These are phyloP conservation scores for Phaeotremella fagi DNA, from an alignment of 768 basidiomycete species.

Conservation along the genomic window DNA sequence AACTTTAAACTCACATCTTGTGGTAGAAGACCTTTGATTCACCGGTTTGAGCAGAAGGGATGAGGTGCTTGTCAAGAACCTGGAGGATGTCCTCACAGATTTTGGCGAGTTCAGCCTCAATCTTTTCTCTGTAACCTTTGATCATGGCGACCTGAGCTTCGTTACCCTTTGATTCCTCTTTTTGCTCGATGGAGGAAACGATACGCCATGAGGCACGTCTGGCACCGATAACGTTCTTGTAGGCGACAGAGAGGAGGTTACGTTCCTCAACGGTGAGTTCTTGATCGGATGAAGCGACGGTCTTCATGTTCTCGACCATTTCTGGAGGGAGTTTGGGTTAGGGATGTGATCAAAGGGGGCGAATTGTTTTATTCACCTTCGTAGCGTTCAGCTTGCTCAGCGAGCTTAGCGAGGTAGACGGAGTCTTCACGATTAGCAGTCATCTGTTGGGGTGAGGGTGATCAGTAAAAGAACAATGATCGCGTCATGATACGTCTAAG, in stretches of 20 bases:
- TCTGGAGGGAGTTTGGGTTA: constrained; percentile 53
- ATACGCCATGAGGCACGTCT: constrained; percentile 98
- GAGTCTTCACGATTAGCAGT: constrained; percentile 82
- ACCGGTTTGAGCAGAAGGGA: constrained; percentile 87
- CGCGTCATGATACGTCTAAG: too few species aligned
- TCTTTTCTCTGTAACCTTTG: constrained; percentile 96
- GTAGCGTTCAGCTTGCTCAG: constrained; percentile 99
- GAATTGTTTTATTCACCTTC: constrained; percentile 71
- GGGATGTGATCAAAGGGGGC: background rate
- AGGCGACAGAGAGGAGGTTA: constrained; percentile 93
- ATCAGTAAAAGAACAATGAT: too few species aligned
- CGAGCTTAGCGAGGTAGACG: constrained; percentile 99
- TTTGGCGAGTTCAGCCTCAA: constrained; percentile 91
- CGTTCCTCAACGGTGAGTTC: constrained; percentile 98
- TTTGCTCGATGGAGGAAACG: constrained; percentile 97
- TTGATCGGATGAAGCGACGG: constrained; percentile 92
- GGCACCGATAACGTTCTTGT: constrained; percentile 99
- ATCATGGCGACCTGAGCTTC: constrained; percentile 95
- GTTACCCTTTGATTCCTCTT: constrained; percentile 98
- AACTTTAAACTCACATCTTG: constrained; percentile 70
- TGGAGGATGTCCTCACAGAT: constrained; percentile 98
- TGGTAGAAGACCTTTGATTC: constrained; percentile 99
- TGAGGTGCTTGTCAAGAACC: constrained; percentile 96
- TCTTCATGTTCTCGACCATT: constrained; percentile 99
- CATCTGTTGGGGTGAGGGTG: constrained; percentile 34